Percentiles rank a stretch among this genome's conserved stretches.
phyloP scores from a whole-genome alignment of 192 early-diverging fungal species.

The Rhizophagus prolifer region DNA sequence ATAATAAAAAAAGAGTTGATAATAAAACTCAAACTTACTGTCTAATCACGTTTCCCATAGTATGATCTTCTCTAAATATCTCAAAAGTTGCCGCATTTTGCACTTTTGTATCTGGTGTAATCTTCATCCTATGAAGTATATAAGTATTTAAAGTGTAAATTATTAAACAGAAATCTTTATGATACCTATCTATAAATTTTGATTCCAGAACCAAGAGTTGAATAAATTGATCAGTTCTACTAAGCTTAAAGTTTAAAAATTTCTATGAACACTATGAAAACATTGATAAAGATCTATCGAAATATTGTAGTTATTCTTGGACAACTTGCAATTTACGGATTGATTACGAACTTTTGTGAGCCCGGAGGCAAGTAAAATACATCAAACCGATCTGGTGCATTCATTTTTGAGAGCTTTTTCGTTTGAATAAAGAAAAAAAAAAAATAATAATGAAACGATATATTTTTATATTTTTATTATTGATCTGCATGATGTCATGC shows the following conservation, averaged over 20 bases:
- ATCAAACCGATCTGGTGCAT: constrained; percentile 83
- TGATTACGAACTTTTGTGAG: constrained; percentile 54
- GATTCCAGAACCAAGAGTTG: not conserved
- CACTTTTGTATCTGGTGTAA: constrained; percentile 86
- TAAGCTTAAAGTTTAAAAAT: no score
- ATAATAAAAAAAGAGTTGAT: not conserved
- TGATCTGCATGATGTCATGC: constrained; percentile 25
- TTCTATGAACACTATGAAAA: not conserved
- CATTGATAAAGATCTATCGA: not conserved
- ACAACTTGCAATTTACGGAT: constrained; percentile 4
- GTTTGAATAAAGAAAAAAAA: not conserved
- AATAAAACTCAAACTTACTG: constrained; percentile 54
- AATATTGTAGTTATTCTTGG: not conserved
- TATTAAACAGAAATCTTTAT: no score
- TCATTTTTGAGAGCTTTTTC: constrained; percentile 52
- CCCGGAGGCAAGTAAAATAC: constrained; percentile 79
- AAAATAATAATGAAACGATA: no score
- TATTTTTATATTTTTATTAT: no score
- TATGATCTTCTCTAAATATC: constrained; percentile 96
- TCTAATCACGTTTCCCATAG: constrained; percentile 91
- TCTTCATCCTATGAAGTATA: constrained; percentile 60
- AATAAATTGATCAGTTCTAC: not conserved
- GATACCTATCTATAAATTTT: not conserved
- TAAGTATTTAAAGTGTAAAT: not conserved
- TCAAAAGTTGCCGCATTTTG: constrained; percentile 91